Base-by-base conservation (phyloP, 768 basidiomycete genomes). In the Termitomyces sp. region DNA sequence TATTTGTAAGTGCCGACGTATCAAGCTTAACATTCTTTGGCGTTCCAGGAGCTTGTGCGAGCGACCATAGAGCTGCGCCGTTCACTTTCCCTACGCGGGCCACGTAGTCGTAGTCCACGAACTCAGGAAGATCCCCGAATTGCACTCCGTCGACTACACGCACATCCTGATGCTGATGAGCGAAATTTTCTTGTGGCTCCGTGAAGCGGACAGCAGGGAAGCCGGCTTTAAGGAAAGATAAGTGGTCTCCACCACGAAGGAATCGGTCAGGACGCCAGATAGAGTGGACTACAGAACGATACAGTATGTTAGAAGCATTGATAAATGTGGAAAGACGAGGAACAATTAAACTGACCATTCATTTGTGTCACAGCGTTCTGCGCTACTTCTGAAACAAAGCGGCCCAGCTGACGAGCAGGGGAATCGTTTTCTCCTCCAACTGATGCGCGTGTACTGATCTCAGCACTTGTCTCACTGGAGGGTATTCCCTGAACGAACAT, bases 391-490 rank as follows among this genome's bases (percentile, higher is more conserved):
- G 79, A 73, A 2, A 78, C 74, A 64, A 83, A 84, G 7, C 84
- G 76, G 2, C 79, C 81, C 17, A 85, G 74, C 64, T 85, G 77
- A 31, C 81, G 76, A 14, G 82, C 73, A 2, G 81, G 81, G 38
- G 81, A 77, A 64, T 84, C 84, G 63, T 83, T 83, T 69, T 85
- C 84, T 25, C 77, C 83, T 1, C 83, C 84, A 40, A 82, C 76
- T 6, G 72, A 68, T 17, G 75, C 74, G 1, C 76, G 69, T 11
- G 56, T 69, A 5, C 74, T 63, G 47, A 77, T 73, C 48, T 77
- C 68, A 1, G 76, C 58, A 1, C 76, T 68, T 10, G 73, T 76
- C 48, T 81, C 81, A 2, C 79, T 74, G 3, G 77, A 69, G 0
- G 83, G 83, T 38, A 85, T 78, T 8, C 83, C 83, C 48, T 80